These are phyloP conservation scores for Jaenimonas drosophilae DNA, from an alignment of 208 protist species.

Conservation along the genomic window DNA sequence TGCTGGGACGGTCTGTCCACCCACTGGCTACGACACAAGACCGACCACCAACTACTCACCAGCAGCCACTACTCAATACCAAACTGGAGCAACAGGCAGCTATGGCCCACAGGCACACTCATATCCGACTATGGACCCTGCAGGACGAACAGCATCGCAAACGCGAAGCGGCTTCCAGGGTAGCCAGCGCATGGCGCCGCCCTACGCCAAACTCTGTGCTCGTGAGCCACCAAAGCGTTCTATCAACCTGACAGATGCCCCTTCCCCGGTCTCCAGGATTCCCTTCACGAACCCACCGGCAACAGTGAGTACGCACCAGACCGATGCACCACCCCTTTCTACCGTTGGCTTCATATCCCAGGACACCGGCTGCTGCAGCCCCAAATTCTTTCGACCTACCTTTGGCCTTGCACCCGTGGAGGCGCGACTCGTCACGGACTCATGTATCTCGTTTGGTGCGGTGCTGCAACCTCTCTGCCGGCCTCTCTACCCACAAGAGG, in stretches of 20 bases:
- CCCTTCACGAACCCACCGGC: slow-evolving; percentile 14
- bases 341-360: slow-evolving; percentile 60
- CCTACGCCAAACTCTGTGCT: slow-evolving; percentile 3
- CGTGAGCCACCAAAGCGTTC: slow-evolving; percentile 21
- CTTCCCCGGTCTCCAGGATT: slow-evolving; percentile 49
- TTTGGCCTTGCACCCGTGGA: slow-evolving; percentile 37
- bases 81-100: too few relatives aligned
- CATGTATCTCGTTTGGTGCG: slow-evolving; percentile 64
- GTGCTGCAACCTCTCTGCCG: slow-evolving; percentile 76
- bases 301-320: slow-evolving; percentile 13
- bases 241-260: slow-evolving; percentile 43
- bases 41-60: too few relatives aligned
- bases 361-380: slow-evolving; percentile 83
- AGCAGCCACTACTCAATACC: too few relatives aligned
- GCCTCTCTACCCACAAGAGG: slow-evolving; percentile 50
- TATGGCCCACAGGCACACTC: too few relatives aligned
- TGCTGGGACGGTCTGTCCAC: too few relatives aligned
- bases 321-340: slow-evolving; percentile 17
- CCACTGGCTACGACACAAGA: too few relatives aligned
- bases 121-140: too few relatives aligned
- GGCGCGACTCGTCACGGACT: slow-evolving; percentile 60
- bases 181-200: too few relatives aligned
- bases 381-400: slow-evolving; percentile 87
- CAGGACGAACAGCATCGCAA: too few relatives aligned
- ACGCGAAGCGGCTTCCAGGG: too few relatives aligned